phyloP scores from a whole-genome alignment of 257 asterid species.

The Hygrophila difformis region DNA sequence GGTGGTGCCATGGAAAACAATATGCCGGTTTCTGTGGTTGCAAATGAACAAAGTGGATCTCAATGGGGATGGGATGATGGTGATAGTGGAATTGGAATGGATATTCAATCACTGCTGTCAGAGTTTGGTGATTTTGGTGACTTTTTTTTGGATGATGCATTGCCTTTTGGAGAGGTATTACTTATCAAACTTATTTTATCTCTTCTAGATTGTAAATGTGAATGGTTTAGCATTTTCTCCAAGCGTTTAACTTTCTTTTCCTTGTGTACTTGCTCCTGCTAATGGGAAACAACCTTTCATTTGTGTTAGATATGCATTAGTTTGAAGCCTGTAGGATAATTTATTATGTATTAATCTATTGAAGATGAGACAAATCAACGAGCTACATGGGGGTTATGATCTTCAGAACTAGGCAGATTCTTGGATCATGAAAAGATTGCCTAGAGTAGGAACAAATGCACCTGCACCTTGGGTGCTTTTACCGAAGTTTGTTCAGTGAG shows the following conservation, averaged over 20 bases:
- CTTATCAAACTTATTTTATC: too few species aligned
- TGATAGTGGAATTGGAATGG: constrained; percentile 69
- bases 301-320: too few species aligned
- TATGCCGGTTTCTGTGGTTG: constrained; percentile 40
- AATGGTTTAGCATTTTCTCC: not conserved
- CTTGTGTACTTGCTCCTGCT: not conserved
- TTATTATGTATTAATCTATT: too few species aligned
- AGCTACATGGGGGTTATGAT: constrained; percentile 5
- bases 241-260: not conserved
- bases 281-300: not conserved
- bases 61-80: constrained; percentile 96
- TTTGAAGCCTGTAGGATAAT: too few species aligned
- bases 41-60: constrained; percentile 48
- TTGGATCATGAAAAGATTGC: not conserved
- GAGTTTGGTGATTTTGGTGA: constrained; percentile 99
- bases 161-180: constrained; percentile 94
- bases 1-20: constrained; percentile 62
- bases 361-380: not conserved
- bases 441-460: too few species aligned
- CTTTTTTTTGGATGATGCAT: constrained; percentile 76
- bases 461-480: too few species aligned
- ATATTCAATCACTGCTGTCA: constrained; percentile 77
- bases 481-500: not conserved
- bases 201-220: constrained; percentile 3
- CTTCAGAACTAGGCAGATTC: not conserved